Conservation (phyloP, 2,329 filamentous ascomycete species). For the Metarhizium robertsii region DNA sequence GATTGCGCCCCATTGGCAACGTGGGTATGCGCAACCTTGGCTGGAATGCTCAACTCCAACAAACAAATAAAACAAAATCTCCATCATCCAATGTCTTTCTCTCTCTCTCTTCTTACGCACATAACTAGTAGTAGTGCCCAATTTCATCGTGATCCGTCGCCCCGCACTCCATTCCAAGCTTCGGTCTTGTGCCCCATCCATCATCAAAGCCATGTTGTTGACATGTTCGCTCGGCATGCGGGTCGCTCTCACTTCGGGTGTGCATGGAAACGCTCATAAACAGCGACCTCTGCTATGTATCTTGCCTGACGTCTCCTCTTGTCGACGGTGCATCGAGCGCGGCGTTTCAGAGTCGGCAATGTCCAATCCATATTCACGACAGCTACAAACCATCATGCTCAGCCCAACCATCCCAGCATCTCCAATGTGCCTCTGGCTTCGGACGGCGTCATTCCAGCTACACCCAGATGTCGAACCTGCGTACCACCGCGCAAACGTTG, state of each 20-base stretch:
- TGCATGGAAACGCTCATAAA: neutral
- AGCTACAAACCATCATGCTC: neutral
- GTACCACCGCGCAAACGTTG: constrained; percentile 51
- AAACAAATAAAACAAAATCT: too few relatives aligned
- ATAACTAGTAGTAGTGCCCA: too few relatives aligned
- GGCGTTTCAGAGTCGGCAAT: neutral
- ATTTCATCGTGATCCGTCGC: too few relatives aligned
- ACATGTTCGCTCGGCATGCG: neutral
- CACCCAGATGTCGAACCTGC: constrained; percentile 49
- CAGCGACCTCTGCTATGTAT: neutral
- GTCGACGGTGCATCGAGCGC: neutral
- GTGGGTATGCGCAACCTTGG: too few relatives aligned
- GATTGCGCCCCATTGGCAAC: too few relatives aligned
- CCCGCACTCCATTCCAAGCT: too few relatives aligned
- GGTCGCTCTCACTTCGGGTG: neutral
- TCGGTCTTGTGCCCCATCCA: too few relatives aligned
- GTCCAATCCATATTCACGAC: neutral
- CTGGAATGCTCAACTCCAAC: too few relatives aligned
- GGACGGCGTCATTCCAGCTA: constrained; percentile 43
- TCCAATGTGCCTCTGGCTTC: constrained; percentile 49
- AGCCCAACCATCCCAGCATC: constrained; percentile 43
- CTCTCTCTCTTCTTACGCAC: too few relatives aligned
- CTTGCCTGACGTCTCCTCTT: constrained; percentile 1
- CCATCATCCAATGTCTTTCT: too few relatives aligned
- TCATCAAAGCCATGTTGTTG: too few relatives aligned